A percentile compares a stretch with the other conserved stretches of the same genome.
Conservation (phyloP, 192 early-diverging fungal species). For the Backusella psychrophila region DNA sequence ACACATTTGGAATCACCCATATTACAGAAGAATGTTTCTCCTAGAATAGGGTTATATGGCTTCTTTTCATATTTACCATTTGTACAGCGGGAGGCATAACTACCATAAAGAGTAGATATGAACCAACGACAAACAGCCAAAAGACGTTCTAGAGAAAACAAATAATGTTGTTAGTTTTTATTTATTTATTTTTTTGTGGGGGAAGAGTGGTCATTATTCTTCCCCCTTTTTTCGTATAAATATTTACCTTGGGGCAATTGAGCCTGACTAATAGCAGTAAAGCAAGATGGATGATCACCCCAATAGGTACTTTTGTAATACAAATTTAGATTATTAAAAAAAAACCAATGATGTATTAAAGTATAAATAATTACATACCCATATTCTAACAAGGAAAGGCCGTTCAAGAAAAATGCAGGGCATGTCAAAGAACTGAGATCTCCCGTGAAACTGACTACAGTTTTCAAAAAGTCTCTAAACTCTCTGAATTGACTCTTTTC, state of each 20-base stretch:
- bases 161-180: not conserved
- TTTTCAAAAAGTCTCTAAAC: constrained; percentile 63
- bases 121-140: constrained; percentile 74
- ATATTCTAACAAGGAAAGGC: constrained; percentile 78
- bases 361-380: constrained; percentile 35
- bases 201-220: not conserved
- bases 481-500: constrained; percentile 36
- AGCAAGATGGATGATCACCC: constrained; percentile 41
- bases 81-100: constrained; percentile 65
- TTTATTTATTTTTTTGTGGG: not conserved
- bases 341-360: not conserved
- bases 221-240: not conserved
- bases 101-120: constrained; percentile 78
- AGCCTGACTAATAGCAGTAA: constrained; percentile 65
- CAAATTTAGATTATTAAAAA: not conserved
- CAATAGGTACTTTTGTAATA: constrained; percentile 31
- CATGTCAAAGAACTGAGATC: constrained; percentile 79
- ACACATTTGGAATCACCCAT: constrained; percentile 55
- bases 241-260: constrained; percentile 33
- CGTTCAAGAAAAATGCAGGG: constrained; percentile 77
- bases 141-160: constrained; percentile 55
- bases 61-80: constrained; percentile 74
- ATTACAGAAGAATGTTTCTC: constrained; percentile 61
- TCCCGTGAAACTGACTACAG: constrained; percentile 72
- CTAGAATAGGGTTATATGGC: constrained; percentile 63